phyloP scores from a whole-genome alignment of 352 stramenopile genomes.

The Pythium aquatile region DNA sequence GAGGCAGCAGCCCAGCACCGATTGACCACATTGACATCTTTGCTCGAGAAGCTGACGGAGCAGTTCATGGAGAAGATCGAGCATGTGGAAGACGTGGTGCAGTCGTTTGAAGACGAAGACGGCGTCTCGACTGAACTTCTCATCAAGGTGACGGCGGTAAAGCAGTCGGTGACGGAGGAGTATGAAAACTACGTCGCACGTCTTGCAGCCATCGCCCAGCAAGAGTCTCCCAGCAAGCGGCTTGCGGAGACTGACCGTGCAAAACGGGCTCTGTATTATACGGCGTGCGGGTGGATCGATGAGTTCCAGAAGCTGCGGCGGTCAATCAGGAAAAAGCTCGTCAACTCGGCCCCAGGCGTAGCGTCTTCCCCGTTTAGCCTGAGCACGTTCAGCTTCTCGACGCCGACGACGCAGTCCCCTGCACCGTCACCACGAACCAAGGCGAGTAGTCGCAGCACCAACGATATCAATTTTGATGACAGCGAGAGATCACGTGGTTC shows the following conservation, averaged over 20 bases:
- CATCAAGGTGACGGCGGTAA: conserved; percentile 65
- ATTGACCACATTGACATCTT: conserved; percentile 3
- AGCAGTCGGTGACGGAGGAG: conserved; percentile 45
- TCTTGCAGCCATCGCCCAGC: conserved; percentile 34
- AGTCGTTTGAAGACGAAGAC: conserved; percentile 59
- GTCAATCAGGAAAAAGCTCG: conserved; percentile 59
- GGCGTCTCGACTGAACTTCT: conserved; percentile 57
- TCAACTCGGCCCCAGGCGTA: conserved; percentile 24
- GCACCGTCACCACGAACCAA: conserved; percentile 36
- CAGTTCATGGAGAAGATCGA: conserved; percentile 65
- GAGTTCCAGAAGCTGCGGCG: conserved; percentile 73
- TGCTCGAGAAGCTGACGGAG: conserved; percentile 45
- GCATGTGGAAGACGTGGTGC: conserved; percentile 54
- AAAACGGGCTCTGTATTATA: conserved; percentile 60
- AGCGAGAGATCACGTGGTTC: conserved; percentile 15
- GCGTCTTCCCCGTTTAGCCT: conserved; percentile 26
- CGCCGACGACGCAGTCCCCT: conserved; percentile 42
- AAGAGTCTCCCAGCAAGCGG: conserved; percentile 29
- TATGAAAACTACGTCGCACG: conserved; percentile 39
- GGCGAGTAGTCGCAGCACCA: conserved; percentile 10
- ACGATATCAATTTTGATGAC: conserved; percentile 1
- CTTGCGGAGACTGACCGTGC: conserved; percentile 47
- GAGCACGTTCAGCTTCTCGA: conserved; percentile 53
- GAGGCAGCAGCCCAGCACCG: conserved; percentile 26
- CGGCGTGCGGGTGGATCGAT: conserved; percentile 73